Evolutionary conservation across 2,329 filamentous ascomycete genomes (phyloP).

Genomic region (Hypoxylon sp.): DNA sequence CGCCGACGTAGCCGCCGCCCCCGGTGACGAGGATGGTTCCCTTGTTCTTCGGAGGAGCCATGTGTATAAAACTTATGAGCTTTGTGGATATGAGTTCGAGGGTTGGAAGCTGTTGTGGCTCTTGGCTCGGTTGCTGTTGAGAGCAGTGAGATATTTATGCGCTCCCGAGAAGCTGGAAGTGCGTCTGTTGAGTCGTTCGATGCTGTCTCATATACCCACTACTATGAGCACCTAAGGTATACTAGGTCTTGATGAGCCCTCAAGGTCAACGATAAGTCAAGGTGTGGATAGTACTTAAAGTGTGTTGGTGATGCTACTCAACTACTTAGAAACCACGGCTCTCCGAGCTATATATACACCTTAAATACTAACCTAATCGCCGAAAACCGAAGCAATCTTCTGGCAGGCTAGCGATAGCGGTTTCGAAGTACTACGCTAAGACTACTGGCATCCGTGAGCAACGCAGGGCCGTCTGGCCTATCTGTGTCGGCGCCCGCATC

Average conservation of each 20-base stretch:
- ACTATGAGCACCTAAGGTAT: not conserved
- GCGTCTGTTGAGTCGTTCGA: not conserved
- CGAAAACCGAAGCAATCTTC: not conserved
- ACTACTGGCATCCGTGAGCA: constrained; percentile 3
- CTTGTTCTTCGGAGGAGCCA: constrained; percentile 36
- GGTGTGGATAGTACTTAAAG: not conserved
- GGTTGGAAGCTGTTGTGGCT: not conserved
- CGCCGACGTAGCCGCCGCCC: constrained; percentile 48
- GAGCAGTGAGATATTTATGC: not conserved
- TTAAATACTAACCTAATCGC: not conserved
- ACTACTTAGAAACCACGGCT: not conserved
- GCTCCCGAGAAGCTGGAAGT: not conserved
- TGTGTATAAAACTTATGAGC: constrained; percentile 14
- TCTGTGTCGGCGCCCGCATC: not conserved
- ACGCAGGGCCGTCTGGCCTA: not conserved
- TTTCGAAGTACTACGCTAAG: not conserved
- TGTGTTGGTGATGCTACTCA: constrained; percentile 5
- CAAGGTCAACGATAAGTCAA: not conserved
- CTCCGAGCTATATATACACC: constrained; percentile 13
- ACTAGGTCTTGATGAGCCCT: not conserved
- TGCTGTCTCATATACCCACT: constrained; percentile 2
- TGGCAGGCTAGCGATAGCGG: not conserved
- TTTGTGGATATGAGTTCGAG: not conserved
- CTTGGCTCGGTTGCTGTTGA: not conserved
- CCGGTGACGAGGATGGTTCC: constrained; percentile 49